Evolutionary conservation across 768 basidiomycete genomes (phyloP), one percentile per base, ranked within the genome.

Genomic region (Tylopilus vinaceipallidus): DNA sequence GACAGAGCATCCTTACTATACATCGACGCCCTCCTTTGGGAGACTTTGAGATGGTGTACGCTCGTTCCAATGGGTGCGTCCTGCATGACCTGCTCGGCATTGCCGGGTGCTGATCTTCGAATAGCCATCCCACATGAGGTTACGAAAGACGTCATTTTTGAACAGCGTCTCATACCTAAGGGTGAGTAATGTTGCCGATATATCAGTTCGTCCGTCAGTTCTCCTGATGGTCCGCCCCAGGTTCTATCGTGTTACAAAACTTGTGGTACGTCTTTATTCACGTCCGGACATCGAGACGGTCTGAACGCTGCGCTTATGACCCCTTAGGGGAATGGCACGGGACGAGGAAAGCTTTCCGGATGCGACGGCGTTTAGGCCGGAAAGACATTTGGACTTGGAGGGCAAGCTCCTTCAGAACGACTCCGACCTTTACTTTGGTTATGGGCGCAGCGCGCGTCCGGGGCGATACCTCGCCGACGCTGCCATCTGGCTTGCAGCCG

Each of bases 101-200:
- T n/a, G n/a, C n/a, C n/a, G n/a, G 6, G 20, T 32, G 12, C 26
- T 56, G 10, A 62, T 20, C 23, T 11, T 4, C 24, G 12, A 29
- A 19, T 30, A 63, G 69, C 55, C 16, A 29, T 70, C 17, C 64
- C 70, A 13, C 71, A 68, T 42, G 44, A 44, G 33, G 38, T 61
- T 3, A 72, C 70, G 0, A 59, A 67, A 34, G 73, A 75, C 45
- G 75, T 77, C 34, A 41, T 68, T 14, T 77, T 75, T 45, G 62
- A 70, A 30, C 71, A 72, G 12, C 75, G 75, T 35, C 60, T 75
- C 3, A 84, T 84, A 47, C 82, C 82, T 6, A 73, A 73, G 48
- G 82, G 80, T 53, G n/a, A 16, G 54, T 35, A 5, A 14, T 14
- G 13, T 38, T 12, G 29, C 16, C 23, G 24, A 22, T 12, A 12